phyloP scores from a whole-genome alignment of 352 stramenopile genomes.

The Phytophthora palmivora region DNA sequence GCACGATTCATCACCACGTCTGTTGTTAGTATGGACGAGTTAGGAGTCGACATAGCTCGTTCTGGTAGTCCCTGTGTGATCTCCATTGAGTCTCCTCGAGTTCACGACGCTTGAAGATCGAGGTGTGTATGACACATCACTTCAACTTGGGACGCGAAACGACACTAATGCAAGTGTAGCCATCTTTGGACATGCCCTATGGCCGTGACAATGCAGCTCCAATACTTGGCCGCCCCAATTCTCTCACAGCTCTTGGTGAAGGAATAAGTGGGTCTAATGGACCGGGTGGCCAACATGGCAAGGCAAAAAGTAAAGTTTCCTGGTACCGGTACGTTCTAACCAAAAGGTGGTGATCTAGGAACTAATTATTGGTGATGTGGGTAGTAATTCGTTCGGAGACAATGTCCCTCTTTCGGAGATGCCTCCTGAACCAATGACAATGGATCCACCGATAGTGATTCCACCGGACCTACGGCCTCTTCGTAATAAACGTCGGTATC shows the following conservation, averaged over 20 bases:
- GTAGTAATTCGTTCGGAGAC: slow-evolving; percentile 75
- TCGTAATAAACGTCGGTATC: slow-evolving; percentile 49
- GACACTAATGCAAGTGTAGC: slow-evolving; percentile 28
- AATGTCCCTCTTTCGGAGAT: slow-evolving; percentile 42
- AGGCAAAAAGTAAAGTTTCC: slow-evolving; percentile 47
- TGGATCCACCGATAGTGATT: slow-evolving; percentile 66
- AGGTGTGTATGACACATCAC: slow-evolving; percentile 27
- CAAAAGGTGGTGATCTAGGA: background rate
- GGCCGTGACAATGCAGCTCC: slow-evolving; percentile 5
- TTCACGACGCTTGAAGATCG: slow-evolving; percentile 49
- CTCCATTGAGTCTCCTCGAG: slow-evolving; percentile 13
- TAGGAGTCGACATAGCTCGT: background rate
- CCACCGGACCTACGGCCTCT: slow-evolving; percentile 61
- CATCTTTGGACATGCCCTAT: slow-evolving; percentile 29
- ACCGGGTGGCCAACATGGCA: slow-evolving; percentile 2
- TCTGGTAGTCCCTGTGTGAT: background rate
- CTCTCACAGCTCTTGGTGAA: slow-evolving; percentile 15
- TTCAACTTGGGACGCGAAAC: slow-evolving; percentile 29
- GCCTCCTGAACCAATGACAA: slow-evolving; percentile 44
- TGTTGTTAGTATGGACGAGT: slow-evolving; percentile 34
- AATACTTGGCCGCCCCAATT: slow-evolving; percentile 14
- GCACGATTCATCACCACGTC: slow-evolving; percentile 67
- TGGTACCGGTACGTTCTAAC: slow-evolving; percentile 65
- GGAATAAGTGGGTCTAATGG: background rate
- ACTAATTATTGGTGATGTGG: background rate